Conservation (phyloP, 768 basidiomycete genomes). For the Macrolepiota albuminosa region DNA sequence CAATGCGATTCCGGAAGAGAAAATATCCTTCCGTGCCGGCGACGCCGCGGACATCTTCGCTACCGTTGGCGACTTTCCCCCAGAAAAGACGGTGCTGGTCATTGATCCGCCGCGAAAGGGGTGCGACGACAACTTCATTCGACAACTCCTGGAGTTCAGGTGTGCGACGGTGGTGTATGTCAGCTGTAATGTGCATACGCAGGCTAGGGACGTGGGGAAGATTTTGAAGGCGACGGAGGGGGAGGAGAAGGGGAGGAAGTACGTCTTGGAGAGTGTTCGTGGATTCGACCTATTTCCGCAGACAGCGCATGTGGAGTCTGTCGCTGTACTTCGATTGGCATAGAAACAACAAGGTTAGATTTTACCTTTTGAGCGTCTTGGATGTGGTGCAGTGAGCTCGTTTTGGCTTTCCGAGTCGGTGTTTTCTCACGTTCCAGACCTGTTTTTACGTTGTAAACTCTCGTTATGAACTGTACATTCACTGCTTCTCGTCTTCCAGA, state of each 20-base stretch:
- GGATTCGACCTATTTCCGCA: slow-evolving; percentile 97
- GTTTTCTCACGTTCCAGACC: not conserved
- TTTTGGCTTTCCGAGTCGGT: not conserved
- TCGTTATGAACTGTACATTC: not conserved
- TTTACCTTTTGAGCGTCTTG: not conserved
- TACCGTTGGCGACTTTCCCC: slow-evolving; percentile 60
- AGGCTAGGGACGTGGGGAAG: slow-evolving; percentile 82
- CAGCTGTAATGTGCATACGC: slow-evolving; percentile 93
- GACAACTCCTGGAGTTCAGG: slow-evolving; percentile 70
- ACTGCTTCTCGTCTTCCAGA: not conserved
- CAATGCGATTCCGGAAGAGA: slow-evolving; percentile 51
- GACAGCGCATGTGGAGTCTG: slow-evolving; percentile 89
- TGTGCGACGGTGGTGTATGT: slow-evolving; percentile 79
- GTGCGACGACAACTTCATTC: slow-evolving; percentile 74
- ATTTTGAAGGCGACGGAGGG: slow-evolving; percentile 46
- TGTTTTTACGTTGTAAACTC: not conserved
- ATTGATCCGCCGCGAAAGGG: slow-evolving; percentile 96
- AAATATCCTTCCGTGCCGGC: slow-evolving; percentile 70
- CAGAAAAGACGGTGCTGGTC: slow-evolving; percentile 60
- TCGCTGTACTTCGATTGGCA: slow-evolving; percentile 59
- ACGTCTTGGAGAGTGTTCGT: slow-evolving; percentile 75
- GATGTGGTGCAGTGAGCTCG: not conserved
- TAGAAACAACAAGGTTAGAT: slow-evolving; percentile 9
- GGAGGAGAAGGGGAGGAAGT: slow-evolving; percentile 40
- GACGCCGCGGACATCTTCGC: slow-evolving; percentile 86